phyloP scores from a whole-genome alignment of 768 basidiomycete genomes.

The Kwoniella sp. region DNA sequence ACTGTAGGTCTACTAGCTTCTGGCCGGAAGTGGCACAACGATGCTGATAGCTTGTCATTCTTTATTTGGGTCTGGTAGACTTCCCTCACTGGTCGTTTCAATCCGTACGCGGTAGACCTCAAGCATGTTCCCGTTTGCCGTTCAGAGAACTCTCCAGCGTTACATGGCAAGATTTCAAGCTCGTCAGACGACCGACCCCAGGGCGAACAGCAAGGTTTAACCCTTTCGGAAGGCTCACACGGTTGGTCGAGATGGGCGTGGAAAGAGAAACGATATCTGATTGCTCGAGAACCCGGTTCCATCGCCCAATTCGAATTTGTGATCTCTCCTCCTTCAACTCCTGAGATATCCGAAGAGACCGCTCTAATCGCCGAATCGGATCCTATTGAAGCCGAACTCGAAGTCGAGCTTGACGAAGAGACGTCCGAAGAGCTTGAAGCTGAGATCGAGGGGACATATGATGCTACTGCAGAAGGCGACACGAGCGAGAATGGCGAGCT shows the following conservation, averaged over 20 bases:
- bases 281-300: conserved; percentile 44
- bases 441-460: not conserved
- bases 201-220: conserved; percentile 16
- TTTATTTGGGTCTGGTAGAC: conserved; percentile 18
- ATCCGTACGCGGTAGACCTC: conserved; percentile 23
- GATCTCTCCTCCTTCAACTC: conserved; percentile 19
- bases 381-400: conserved; percentile 6
- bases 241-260: conserved; percentile 44
- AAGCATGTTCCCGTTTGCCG: conserved; percentile 32
- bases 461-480: not conserved
- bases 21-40: not conserved
- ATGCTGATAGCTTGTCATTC: not conserved
- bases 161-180: conserved; percentile 24
- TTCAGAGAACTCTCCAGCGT: conserved; percentile 35
- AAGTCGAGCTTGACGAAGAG: conserved; percentile 6
- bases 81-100: conserved; percentile 32
- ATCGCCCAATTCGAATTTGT: conserved; percentile 41
- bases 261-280: conserved; percentile 53
- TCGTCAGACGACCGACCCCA: conserved; percentile 11
- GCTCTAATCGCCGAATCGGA: conserved; percentile 15
- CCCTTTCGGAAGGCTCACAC: conserved; percentile 20
- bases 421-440: not conserved
- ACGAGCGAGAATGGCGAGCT: not conserved
- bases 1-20: conserved; percentile 19
- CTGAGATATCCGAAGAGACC: conserved; percentile 10